Base-by-base conservation (phyloP, 208 protist genomes). In the Phytomonas francai region DNA sequence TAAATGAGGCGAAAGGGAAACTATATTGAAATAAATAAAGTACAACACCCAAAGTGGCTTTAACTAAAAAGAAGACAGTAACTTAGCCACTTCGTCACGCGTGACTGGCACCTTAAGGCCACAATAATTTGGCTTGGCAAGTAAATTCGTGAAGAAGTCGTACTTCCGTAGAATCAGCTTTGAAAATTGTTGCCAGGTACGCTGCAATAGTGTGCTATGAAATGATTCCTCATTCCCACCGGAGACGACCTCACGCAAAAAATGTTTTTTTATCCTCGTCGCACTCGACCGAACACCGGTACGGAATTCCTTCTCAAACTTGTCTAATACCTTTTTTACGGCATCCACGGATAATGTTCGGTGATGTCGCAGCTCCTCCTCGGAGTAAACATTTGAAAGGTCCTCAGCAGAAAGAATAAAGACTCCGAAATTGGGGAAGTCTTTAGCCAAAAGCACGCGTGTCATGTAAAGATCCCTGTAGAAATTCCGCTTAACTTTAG, bases 391-490 rank as follows among this genome's bases (percentile, higher is more conserved):
- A 58, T 72, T 68, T 22, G 84, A 81, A 30, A 95, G 80, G 61
- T 95, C 86, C 75, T 95, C 87, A 4, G 87, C 87, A 27, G 86
- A 80, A 29, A 93, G 78, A 3, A 70, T 72, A 67, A 93, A 95
- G 57, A 78, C 73, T 49, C 83, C 86, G 63, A 95, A 95, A 30
- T 78, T 63, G 6, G 90, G 84, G 59, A 95, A 91, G 65, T 91
- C 74, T 64, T 79, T 77, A 42, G 87, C 73, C 30, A 95, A 76
- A 9, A 95, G 65, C 30, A 89, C 76, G 58, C 87, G 90, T 7
- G 85, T 92, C n/a, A 93, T 76, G 72, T 95, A 95, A 5, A 93
- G 78, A 64, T 91, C 85, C 75, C 88, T 85, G 80, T 91, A 93
- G 49, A 82, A 86, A 63, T 92, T 84, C 3, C 83, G 79, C 72